Percentiles rank a stretch among this genome's conserved stretches.
Conservation (phyloP, 2,329 filamentous ascomycete species). For the Talaromyces rugulosus region DNA sequence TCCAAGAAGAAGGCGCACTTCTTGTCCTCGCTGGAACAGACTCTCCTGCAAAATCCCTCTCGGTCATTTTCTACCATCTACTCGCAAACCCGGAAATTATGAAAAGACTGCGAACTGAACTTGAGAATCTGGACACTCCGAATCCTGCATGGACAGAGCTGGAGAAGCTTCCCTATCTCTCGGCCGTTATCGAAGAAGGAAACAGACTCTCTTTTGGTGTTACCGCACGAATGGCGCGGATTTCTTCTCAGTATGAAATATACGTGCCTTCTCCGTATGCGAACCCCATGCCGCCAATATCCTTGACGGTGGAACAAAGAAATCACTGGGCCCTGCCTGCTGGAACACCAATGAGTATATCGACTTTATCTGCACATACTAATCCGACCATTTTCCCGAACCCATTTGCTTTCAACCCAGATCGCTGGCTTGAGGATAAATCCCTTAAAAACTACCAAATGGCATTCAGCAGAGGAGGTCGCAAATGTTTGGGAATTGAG, state of each 20-base stretch:
- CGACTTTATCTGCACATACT: constrained; percentile 28
- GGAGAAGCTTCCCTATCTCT: constrained; percentile 38
- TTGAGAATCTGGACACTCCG: constrained; percentile 9
- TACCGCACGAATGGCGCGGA: constrained; percentile 33
- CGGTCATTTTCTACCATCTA: constrained; percentile 17
- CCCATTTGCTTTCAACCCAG: constrained; percentile 31
- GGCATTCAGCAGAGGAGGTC: constrained; percentile 38
- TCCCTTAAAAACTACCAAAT: constrained; percentile 35
- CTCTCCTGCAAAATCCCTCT: constrained; percentile 22
- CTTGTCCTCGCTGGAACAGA: constrained; percentile 26
- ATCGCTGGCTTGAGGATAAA: constrained; percentile 36
- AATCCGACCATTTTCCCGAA: constrained; percentile 32
- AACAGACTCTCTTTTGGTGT: constrained; percentile 35
- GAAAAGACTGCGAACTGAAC: constrained; percentile 17
- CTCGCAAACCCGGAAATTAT: constrained; percentile 17
- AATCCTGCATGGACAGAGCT: constrained; percentile 21
- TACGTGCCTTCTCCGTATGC: constrained; percentile 18
- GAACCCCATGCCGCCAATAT: constrained; percentile 12
- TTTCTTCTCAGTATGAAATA: constrained; percentile 10
- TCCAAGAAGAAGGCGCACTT: constrained; percentile 27
- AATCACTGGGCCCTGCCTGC: constrained; percentile 16
- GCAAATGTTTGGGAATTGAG: constrained; percentile 41
- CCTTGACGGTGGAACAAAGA: background rate
- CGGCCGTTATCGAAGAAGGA: constrained; percentile 33
- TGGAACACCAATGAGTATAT: constrained; percentile 35